Percentiles rank a stretch among this genome's conserved stretches.
phyloP scores from a whole-genome alignment of 1,139 yeast genomes.

The Debaryomyces sp. region DNA sequence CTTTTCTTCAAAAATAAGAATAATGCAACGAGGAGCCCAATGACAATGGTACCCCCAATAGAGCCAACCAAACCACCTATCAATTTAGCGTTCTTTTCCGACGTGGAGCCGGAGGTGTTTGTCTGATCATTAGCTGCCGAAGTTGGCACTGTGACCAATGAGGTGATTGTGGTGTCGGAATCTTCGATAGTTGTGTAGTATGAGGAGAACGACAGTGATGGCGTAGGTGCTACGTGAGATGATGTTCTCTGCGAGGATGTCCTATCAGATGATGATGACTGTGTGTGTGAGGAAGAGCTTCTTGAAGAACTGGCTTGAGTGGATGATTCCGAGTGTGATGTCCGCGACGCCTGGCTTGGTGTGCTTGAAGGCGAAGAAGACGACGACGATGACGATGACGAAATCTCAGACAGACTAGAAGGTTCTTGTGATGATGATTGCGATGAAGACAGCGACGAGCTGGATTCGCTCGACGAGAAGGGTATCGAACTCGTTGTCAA shows the following conservation, averaged over 20 bases:
- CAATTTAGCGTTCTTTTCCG: slow-evolving; percentile 36
- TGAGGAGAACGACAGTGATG: slow-evolving; percentile 6
- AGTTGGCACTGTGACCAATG: slow-evolving; percentile 44
- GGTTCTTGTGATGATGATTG: slow-evolving; percentile 6
- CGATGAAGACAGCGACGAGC: slow-evolving; percentile 6
- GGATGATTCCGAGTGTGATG: slow-evolving; percentile 2
- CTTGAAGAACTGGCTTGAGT: slow-evolving; percentile 8
- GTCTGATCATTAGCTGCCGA: slow-evolving; percentile 18
- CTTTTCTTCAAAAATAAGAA: slow-evolving; percentile 41
- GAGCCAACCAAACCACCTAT: slow-evolving; percentile 54
- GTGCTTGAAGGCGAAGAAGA: slow-evolving; percentile 11
- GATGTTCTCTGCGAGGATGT: slow-evolving; percentile 5
- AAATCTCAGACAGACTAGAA: slow-evolving; percentile 6
- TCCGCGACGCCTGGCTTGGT: slow-evolving; percentile 1
- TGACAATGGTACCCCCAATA: slow-evolving; percentile 48
- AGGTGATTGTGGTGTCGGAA: slow-evolving; percentile 46
- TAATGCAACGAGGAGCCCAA: slow-evolving; percentile 42
- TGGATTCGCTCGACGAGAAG: not conserved
- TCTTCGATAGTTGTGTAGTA: slow-evolving; percentile 29
- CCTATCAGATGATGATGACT: not conserved
- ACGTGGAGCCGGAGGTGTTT: slow-evolving; percentile 17
- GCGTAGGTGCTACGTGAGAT: not conserved
- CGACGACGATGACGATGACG: not conserved
- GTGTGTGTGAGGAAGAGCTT: not conserved
- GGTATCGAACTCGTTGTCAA: not conserved